Base-by-base conservation (phyloP, 805 yeast genomes). In the Candida orba region DNA sequence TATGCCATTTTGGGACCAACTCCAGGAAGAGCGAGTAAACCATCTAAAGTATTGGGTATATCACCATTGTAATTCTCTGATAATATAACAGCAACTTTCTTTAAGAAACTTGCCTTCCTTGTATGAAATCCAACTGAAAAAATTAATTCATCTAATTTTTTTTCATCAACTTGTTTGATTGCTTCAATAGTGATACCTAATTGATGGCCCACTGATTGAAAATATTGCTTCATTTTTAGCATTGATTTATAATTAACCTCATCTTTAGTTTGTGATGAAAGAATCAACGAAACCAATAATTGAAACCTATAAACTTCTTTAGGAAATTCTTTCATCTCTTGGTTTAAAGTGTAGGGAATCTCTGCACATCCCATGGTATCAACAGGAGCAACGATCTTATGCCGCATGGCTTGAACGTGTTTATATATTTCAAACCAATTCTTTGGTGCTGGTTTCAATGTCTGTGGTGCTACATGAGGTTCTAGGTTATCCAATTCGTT, bases 1-100 rank as follows among this genome's bases (percentile, higher is more conserved):
- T 76, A 84, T 0, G 95, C 95, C 98, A 90, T 90, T 60, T 90
- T 90, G 8, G 96, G 96, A 0, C 98, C 98, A 3, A 90, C 95
- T 0, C 98, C 98, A 0, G 96, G 96, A 29, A 90, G 65, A 0
- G 73, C 62, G 6, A 75, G 69, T 41, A 90, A 69, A 1, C 81
- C 90, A 7, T 73, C 78, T 8, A 84, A 71, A 2, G 81, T 72
- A 46, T 72, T 63, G 0, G 98, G 98, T 4, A 91, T 72, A 51
- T 89, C 96, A 8, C 79, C 79, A 10, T 67, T 65, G 57, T 71
- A 78, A 18, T 71, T 55, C 2, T 71, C 73, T 4, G 56, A 52
- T 8, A 89, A 51, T 5, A 84, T 66, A 41, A 65, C 67, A 8
- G 84, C 75, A 1, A 93, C 69, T 52, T 71, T 66, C 53, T 79